These are phyloP conservation scores for Parafenestella ontariensis DNA, from an alignment of 2,329 filamentous ascomycete species.

Conservation along the genomic window DNA sequence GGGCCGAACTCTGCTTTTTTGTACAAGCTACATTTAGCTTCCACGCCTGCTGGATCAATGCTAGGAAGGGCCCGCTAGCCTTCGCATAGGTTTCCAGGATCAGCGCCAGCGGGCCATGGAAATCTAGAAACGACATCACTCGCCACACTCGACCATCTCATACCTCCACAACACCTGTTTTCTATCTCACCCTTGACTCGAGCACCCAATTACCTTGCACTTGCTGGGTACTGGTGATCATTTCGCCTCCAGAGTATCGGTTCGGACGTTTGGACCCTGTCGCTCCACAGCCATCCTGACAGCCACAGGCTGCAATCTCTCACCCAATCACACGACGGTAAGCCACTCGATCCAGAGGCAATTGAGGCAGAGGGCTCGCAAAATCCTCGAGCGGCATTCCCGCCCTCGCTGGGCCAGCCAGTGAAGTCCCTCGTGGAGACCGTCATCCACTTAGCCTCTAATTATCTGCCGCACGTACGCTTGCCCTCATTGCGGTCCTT, in stretches of 20 bases:
- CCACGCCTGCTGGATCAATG: constrained; percentile 13
- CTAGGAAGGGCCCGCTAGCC: constrained; percentile 38
- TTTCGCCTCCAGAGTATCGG: constrained; percentile 47
- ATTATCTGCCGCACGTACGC: constrained; percentile 32
- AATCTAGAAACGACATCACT: constrained; percentile 46
- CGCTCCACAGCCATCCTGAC: constrained; percentile 39
- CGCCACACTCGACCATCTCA: constrained; percentile 43
- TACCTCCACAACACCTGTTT: constrained; percentile 29
- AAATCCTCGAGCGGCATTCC: constrained; percentile 42
- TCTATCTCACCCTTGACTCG: constrained; percentile 22
- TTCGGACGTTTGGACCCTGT: constrained; percentile 39
- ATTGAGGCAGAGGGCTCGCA: constrained; percentile 44
- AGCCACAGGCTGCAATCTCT: constrained; percentile 34
- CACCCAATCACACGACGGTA: constrained; percentile 37
- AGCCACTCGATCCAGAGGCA: constrained; percentile 34
- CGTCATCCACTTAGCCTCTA: constrained; percentile 32
- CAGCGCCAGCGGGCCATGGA: constrained; percentile 42
- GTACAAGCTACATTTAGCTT: constrained; percentile 11
- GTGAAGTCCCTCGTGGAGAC: constrained; percentile 28
- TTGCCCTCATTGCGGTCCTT: constrained; percentile 33
- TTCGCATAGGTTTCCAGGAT: constrained; percentile 35
- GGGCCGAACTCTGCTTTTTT: constrained; percentile 3
- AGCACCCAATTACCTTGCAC: constrained; percentile 22
- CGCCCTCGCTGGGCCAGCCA: constrained; percentile 29
- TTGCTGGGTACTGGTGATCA: constrained; percentile 33